These are phyloP conservation scores for Pyrenopolyporus hunteri DNA, from an alignment of 495 filamentous ascomycete genomes.

Conservation along the genomic window DNA sequence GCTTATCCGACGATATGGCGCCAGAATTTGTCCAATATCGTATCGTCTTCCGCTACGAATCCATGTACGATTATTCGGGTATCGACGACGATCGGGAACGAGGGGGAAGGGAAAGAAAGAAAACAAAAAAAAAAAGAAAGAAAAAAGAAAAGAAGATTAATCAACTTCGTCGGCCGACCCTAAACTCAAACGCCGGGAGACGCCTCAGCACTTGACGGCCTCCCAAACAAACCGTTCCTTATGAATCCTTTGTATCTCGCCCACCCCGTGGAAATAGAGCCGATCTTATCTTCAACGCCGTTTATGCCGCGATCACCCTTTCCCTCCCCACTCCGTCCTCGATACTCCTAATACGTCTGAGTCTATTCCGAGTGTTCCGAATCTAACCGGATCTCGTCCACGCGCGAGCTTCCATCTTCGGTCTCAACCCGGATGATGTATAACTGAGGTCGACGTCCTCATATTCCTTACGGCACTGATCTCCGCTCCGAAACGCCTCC, in stretches of 20 bases:
- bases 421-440: too few relatives aligned
- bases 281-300: slow-evolving; percentile 12
- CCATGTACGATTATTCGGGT: too few relatives aligned
- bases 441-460: too few relatives aligned
- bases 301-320: neutral
- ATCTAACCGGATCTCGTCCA: neutral
- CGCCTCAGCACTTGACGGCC: slow-evolving; percentile 60
- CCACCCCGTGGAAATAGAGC: slow-evolving; percentile 3
- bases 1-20: too few relatives aligned
- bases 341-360: neutral
- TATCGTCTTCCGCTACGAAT: too few relatives aligned
- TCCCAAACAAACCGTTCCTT: slow-evolving; percentile 33
- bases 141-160: slow-evolving; percentile 30
- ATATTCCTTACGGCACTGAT: too few relatives aligned
- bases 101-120: too few relatives aligned
- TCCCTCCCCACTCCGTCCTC: neutral
- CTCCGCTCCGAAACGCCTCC: too few relatives aligned
- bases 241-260: neutral
- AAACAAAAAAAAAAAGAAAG: too few relatives aligned
- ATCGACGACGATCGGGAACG: too few relatives aligned
- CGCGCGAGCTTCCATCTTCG: neutral
- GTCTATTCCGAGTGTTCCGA: neutral
- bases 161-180: slow-evolving; percentile 12
- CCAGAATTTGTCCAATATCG: too few relatives aligned
- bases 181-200: slow-evolving; percentile 51